Conservation (phyloP, 2,329 filamentous ascomycete genomes). For the Coleophoma eucalyptorum region DNA sequence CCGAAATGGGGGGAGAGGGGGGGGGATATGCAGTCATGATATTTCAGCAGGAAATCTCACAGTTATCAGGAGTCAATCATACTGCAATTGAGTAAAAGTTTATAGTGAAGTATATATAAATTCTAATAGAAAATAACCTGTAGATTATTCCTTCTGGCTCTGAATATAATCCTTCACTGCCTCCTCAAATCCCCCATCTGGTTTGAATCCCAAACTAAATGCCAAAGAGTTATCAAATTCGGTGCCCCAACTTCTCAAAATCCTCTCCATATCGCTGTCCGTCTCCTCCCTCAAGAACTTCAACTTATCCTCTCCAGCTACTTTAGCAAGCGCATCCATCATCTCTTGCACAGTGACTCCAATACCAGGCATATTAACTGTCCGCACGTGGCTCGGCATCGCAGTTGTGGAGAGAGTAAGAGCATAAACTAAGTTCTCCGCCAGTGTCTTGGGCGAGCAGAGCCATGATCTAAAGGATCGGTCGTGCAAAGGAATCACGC, state of each 20-base stretch:
- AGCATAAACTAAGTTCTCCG: slow-evolving; percentile 48
- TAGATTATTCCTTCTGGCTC: slow-evolving; percentile 10
- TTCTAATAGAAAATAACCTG: neutral
- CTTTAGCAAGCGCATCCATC: slow-evolving; percentile 51
- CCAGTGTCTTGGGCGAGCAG: slow-evolving; percentile 47
- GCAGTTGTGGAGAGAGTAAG: slow-evolving; percentile 33
- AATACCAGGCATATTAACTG: slow-evolving; percentile 55
- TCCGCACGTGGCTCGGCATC: slow-evolving; percentile 42
- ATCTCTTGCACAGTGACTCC: slow-evolving; percentile 56
- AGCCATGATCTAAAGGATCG: slow-evolving; percentile 49
- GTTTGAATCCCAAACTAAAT: slow-evolving; percentile 44
- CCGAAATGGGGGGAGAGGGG: too few species aligned
- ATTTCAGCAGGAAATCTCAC: too few species aligned
- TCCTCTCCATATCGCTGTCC: slow-evolving; percentile 48
- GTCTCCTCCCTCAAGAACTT: slow-evolving; percentile 49
- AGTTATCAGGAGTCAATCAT: too few species aligned
- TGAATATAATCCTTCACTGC: slow-evolving; percentile 49
- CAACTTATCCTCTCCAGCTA: slow-evolving; percentile 52
- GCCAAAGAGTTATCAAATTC: slow-evolving; percentile 50
- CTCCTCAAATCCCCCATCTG: slow-evolving; percentile 48
- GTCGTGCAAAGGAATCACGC: slow-evolving; percentile 47
- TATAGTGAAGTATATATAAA: neutral
- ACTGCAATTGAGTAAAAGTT: too few species aligned
- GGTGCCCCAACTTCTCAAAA: slow-evolving; percentile 57
- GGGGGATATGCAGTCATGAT: too few species aligned